Evolutionary conservation across 2,329 filamentous ascomycete genomes (phyloP), one percentile per base, ranked within the genome.

Genomic region (Clarireedia monteithiana): DNA sequence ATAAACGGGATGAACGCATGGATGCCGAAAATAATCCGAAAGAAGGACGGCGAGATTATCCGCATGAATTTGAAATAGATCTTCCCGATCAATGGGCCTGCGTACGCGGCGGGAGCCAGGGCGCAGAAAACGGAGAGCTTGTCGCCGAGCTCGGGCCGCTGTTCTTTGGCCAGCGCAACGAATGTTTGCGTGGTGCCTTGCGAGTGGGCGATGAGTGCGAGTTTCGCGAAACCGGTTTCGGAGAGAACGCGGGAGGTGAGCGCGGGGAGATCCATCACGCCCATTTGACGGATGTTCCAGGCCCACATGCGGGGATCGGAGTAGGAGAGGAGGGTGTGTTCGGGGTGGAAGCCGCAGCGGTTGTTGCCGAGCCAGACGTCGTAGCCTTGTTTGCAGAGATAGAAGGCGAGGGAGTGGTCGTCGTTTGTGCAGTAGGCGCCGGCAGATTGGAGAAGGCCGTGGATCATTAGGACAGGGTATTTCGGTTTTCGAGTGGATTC

Each of bases 321-420:
- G 62, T 87, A 84, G 2, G 81, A 72, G 40, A 96, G 79, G 23
- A 85, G 72, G 2, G 78, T 80, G 67, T 97, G 92, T 61, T 84
- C 81, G 0, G 92, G 91, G 0, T 80, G 75, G 71, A 94, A 90
- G 1, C 91, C 91, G 67, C 91, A 95, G 20, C 92, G 81, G 68
- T 96, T 96, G 72, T 96, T 95, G 4, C 92, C 92, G 15, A 96
- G 77, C 91, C 91, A 97, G 40, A 97, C 89, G 69, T 97, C 92
- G 70, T 90, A 96, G 1, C 91, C 91, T 0, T 87, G 84, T 71
- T 96, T 96, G 71, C 88, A 91, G 6, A 97, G 83, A 74, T 86
- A 95, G 71, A 96, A 96, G 0, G 92, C 91, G 6, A 96, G 78
- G 26, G 88, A 92, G 62, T 90, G 84, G 60, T 96, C 91, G 65